These are phyloP conservation scores for Aureobasidium namibiae DNA, from an alignment of 2,329 filamentous ascomycete species.

Conservation along the genomic window DNA sequence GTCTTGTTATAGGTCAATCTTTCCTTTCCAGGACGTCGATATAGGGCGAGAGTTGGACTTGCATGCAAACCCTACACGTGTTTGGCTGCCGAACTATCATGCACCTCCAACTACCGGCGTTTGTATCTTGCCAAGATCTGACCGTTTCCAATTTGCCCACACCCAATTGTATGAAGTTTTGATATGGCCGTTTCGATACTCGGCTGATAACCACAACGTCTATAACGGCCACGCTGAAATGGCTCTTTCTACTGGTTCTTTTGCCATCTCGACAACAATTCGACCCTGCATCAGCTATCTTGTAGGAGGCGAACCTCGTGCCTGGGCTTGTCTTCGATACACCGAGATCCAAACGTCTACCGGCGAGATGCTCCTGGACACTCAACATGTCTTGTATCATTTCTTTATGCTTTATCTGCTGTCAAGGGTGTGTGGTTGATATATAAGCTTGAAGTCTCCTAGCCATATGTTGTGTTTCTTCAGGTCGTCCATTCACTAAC, in stretches of 20 bases:
- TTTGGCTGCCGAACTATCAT: neutral
- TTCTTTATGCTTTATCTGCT: conserved; percentile 3
- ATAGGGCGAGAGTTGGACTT: neutral
- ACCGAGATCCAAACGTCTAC: conserved; percentile 1
- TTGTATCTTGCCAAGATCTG: neutral
- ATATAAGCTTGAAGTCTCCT: conserved; percentile 3
- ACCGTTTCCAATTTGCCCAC: neutral
- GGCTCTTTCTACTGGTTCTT: neutral
- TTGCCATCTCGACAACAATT: neutral
- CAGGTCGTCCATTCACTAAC: neutral
- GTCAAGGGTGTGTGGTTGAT: too few relatives aligned
- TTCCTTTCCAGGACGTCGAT: neutral
- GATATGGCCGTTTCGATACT: conserved; percentile 11
- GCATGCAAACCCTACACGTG: conserved; percentile 3
- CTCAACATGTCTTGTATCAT: conserved; percentile 1
- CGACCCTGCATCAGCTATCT: conserved; percentile 6
- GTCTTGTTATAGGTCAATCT: neutral
- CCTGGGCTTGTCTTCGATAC: neutral
- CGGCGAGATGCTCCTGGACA: neutral
- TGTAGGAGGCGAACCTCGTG: conserved; percentile 1
- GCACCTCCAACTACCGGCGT: neutral
- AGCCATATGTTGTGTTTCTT: neutral
- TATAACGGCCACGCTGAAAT: neutral
- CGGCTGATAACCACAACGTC: neutral
- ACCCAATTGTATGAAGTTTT: neutral